Percentiles rank a stretch among this genome's conserved stretches.
Evolutionary conservation across 352 stramenopile genomes (phyloP).

Genomic region (Phytopythium aichiense): DNA sequence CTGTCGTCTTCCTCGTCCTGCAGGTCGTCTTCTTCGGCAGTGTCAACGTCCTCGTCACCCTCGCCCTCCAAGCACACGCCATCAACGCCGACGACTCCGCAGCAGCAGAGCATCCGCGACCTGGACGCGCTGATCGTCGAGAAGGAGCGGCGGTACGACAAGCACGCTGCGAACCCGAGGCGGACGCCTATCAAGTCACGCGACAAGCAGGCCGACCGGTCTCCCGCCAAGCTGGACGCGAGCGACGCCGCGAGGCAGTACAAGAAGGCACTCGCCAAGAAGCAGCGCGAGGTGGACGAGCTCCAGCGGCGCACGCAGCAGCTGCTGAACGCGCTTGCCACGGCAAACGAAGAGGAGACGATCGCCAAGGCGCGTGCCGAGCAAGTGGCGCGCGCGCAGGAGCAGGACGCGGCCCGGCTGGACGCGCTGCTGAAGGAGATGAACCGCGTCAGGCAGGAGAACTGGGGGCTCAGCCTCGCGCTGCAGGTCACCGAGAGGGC

Average conservation of each 20-base stretch:
- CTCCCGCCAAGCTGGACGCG: not conserved
- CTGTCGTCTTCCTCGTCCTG: conserved; percentile 22
- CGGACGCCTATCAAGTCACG: conserved; percentile 8
- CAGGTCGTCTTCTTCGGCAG: conserved; percentile 17
- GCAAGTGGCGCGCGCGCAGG: conserved; percentile 21
- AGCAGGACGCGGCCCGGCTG: conserved; percentile 27
- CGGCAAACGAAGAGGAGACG: conserved; percentile 75
- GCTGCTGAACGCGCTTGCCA: conserved; percentile 43
- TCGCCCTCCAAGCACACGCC: not conserved
- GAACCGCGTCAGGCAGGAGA: conserved; percentile 59
- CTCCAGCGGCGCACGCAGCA: conserved; percentile 24
- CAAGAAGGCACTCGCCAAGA: conserved; percentile 28
- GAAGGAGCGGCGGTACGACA: conserved; percentile 26
- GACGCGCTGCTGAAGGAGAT: conserved; percentile 38
- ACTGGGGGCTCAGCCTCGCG: conserved; percentile 63
- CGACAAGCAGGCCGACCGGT: not conserved
- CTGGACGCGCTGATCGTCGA: conserved; percentile 32
- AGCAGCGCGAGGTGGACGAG: conserved; percentile 37
- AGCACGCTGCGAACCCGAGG: conserved; percentile 3
- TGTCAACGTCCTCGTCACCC: conserved; percentile 9
- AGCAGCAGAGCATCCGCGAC: conserved; percentile 32
- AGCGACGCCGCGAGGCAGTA: conserved; percentile 9
- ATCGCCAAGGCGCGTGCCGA: conserved; percentile 31
- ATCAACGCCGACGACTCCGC: conserved; percentile 8
- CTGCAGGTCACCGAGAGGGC: conserved; percentile 48